Evolutionary conservation across 306 rosid species (phyloP).

Genomic region (Acmispon strigosus): DNA sequence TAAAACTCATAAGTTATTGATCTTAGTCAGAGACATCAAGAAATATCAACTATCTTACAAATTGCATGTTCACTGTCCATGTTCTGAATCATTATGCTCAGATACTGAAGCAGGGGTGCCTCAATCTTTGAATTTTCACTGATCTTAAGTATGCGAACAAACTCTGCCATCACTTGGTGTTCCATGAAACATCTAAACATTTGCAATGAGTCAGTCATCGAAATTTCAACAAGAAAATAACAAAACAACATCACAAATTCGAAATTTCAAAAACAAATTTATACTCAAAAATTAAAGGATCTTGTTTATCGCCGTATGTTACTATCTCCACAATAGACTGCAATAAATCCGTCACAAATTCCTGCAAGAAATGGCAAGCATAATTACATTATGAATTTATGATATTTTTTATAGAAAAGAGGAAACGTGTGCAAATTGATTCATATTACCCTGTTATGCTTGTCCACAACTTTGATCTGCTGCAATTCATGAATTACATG

Average conservation of each 20-base stretch:
- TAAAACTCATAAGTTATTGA: slow-evolving; percentile 1
- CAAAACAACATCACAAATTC: not conserved
- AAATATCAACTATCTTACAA: slow-evolving; percentile 45
- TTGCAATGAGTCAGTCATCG: slow-evolving; percentile 4
- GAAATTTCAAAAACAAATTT: slow-evolving; percentile 19
- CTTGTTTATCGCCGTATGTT: slow-evolving; percentile 78
- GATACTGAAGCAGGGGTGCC: slow-evolving; percentile 74
- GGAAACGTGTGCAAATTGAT: not conserved
- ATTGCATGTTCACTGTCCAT: slow-evolving; percentile 68
- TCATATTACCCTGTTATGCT: slow-evolving; percentile 29
- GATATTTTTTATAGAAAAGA: not conserved
- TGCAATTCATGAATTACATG: slow-evolving; percentile 30
- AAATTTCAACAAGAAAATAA: slow-evolving; percentile 4
- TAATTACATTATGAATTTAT: not conserved
- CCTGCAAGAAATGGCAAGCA: slow-evolving; percentile 37
- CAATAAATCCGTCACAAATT: slow-evolving; percentile 61
- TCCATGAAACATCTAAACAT: slow-evolving; percentile 86
- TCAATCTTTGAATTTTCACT: slow-evolving; percentile 58
- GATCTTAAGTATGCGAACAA: slow-evolving; percentile 64
- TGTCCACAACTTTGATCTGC: slow-evolving; percentile 32
- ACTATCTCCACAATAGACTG: slow-evolving; percentile 82
- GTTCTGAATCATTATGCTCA: slow-evolving; percentile 87
- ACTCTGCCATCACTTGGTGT: slow-evolving; percentile 67
- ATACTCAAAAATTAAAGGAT: slow-evolving; percentile 75
- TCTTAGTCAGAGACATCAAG: slow-evolving; percentile 2